These are phyloP conservation scores for Coemansia sp. DNA, from an alignment of 192 early-diverging fungal genomes.

Conservation along the genomic window DNA sequence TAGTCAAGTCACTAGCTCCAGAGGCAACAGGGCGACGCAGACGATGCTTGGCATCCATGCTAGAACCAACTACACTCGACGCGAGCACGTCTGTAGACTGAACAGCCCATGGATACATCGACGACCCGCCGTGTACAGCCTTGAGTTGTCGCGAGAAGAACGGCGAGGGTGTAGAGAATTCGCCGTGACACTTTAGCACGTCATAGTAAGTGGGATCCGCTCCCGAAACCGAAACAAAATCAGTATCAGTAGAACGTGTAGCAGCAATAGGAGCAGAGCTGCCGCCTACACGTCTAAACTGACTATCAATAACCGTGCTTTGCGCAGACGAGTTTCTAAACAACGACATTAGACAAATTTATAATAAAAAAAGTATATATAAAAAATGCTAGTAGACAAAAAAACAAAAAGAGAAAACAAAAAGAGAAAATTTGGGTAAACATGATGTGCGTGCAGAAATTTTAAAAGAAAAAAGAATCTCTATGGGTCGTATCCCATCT, in stretches of 20 bases:
- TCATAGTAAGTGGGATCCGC: constrained; percentile 50
- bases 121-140: constrained; percentile 21
- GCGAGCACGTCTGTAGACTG: background rate
- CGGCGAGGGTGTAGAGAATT: constrained; percentile 35
- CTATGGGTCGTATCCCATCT: constrained; percentile 55
- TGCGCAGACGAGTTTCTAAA: constrained; percentile 28
- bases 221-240: background rate
- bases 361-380: background rate
- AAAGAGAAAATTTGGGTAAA: constrained; percentile 7
- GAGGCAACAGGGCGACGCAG: constrained; percentile 24
- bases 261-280: background rate
- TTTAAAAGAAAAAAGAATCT: too few relatives aligned
- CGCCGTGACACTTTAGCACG: constrained; percentile 46
- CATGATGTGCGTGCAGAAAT: background rate
- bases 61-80: background rate
- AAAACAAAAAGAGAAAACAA: background rate
- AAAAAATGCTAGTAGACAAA: background rate
- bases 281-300: background rate
- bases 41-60: constrained; percentile 22
- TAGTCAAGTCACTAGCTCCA: background rate
- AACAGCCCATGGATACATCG: constrained; percentile 37
- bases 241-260: background rate
- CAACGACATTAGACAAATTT: constrained; percentile 16
- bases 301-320: constrained; percentile 13
- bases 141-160: constrained; percentile 39